Evolutionary conservation across 257 asterid genomes (phyloP).

Genomic region (Ilex aquifolium): DNA sequence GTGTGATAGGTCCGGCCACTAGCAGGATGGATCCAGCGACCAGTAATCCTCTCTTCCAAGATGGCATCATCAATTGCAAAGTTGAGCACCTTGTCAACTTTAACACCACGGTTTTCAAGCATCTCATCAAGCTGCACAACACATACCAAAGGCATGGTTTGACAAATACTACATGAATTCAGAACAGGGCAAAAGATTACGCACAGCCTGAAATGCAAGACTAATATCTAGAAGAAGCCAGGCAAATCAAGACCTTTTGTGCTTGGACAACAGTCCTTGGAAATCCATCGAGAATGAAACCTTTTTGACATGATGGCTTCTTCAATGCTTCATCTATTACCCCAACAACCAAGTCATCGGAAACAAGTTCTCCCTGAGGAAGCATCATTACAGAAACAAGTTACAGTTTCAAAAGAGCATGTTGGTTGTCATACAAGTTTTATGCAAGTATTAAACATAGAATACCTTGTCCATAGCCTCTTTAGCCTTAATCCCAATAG

Average conservation of each 20-base stretch:
- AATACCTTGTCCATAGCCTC: conserved; percentile 2
- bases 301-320: conserved; percentile 1
- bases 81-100: background rate
- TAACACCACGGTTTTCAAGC: background rate
- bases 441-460: background rate
- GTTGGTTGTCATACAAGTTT: too few relatives aligned
- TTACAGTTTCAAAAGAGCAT: too few relatives aligned
- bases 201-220: background rate
- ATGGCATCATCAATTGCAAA: background rate
- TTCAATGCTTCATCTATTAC: background rate
- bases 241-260: background rate
- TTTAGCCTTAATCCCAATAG: background rate
- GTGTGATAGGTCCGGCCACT: conserved; percentile 1
- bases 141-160: background rate
- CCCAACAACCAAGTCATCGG: background rate
- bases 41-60: background rate
- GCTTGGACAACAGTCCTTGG: conserved; percentile 3
- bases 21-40: background rate
- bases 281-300: conserved; percentile 1
- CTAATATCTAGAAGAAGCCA: background rate
- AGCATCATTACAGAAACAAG: background rate
- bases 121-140: background rate
- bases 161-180: too few relatives aligned
- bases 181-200: background rate
- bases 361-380: conserved; percentile 3